These are phyloP conservation scores for Fusarium chaquense DNA, from an alignment of 2,329 filamentous ascomycete genomes.

Conservation along the genomic window DNA sequence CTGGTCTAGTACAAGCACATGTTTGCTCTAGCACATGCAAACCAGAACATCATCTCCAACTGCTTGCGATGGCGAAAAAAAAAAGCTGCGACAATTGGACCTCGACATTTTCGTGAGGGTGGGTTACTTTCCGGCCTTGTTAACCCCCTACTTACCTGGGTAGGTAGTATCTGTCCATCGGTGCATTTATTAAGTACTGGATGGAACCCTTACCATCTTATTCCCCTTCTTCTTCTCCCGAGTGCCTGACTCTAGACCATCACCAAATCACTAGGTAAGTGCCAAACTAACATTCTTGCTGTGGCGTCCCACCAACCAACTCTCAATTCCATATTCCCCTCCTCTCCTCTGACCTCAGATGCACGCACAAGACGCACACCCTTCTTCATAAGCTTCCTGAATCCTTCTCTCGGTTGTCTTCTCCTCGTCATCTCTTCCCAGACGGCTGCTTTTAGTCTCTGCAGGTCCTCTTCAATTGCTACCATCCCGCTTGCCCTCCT, in stretches of 20 bases:
- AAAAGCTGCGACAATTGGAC: slow-evolving; percentile 13
- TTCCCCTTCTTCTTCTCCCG: background rate
- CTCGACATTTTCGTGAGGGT: slow-evolving; percentile 19
- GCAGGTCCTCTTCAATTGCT: slow-evolving; percentile 39
- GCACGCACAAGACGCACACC: slow-evolving; percentile 2
- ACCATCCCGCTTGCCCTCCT: slow-evolving; percentile 36
- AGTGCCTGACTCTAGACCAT: slow-evolving; percentile 12
- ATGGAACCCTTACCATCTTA: slow-evolving; percentile 2
- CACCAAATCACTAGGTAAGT: slow-evolving; percentile 6
- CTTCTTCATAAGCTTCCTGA: slow-evolving; percentile 9
- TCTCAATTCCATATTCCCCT: slow-evolving; percentile 10
- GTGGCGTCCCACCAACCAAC: slow-evolving; percentile 44
- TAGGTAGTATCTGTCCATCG: background rate
- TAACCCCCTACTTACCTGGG: slow-evolving; percentile 16
- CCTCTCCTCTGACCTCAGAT: slow-evolving; percentile 14
- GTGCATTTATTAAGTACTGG: slow-evolving; percentile 25
- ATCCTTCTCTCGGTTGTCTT: slow-evolving; percentile 7
- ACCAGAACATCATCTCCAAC: slow-evolving; percentile 9
- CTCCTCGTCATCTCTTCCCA: slow-evolving; percentile 27
- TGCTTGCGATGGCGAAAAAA: slow-evolving; percentile 39
- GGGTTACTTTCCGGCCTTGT: slow-evolving; percentile 28
- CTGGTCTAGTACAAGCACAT: slow-evolving; percentile 40
- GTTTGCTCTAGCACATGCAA: slow-evolving; percentile 37
- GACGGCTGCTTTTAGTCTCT: slow-evolving; percentile 37
- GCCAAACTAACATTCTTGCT: slow-evolving; percentile 20